phyloP scores from a whole-genome alignment of 148 eudicot genomes.

The Rhododendron williamsianum region DNA sequence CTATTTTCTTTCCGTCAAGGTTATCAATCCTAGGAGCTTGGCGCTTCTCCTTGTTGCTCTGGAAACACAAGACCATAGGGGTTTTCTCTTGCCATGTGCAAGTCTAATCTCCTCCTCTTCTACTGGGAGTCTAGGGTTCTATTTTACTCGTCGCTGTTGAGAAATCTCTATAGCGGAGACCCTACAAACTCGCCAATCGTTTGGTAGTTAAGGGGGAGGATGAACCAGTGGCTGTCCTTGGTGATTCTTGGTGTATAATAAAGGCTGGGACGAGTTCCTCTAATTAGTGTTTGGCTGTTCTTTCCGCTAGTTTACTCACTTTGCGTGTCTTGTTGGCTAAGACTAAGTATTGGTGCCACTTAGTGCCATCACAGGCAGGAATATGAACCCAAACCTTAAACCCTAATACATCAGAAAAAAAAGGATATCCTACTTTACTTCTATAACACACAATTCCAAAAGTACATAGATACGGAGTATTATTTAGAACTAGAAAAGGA shows the following conservation, averaged over 20 bases:
- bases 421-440: background rate
- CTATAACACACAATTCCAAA: background rate
- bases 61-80: background rate
- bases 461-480: background rate
- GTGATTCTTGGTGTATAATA: background rate
- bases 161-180: background rate
- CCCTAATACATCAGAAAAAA: background rate
- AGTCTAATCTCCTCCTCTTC: background rate
- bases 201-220: background rate
- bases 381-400: background rate
- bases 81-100: background rate
- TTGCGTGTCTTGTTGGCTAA: too few relatives aligned
- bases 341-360: too few relatives aligned
- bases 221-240: background rate
- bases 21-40: too few relatives aligned
- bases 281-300: background rate
- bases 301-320: too few relatives aligned
- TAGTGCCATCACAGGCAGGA: background rate
- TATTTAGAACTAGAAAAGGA: background rate
- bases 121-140: background rate
- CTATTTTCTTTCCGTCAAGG: too few relatives aligned
- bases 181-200: background rate
- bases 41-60: background rate
- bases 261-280: background rate
- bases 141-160: background rate